phyloP scores from a whole-genome alignment of 805 yeast species.

The Metschnikowia dekortorum region DNA sequence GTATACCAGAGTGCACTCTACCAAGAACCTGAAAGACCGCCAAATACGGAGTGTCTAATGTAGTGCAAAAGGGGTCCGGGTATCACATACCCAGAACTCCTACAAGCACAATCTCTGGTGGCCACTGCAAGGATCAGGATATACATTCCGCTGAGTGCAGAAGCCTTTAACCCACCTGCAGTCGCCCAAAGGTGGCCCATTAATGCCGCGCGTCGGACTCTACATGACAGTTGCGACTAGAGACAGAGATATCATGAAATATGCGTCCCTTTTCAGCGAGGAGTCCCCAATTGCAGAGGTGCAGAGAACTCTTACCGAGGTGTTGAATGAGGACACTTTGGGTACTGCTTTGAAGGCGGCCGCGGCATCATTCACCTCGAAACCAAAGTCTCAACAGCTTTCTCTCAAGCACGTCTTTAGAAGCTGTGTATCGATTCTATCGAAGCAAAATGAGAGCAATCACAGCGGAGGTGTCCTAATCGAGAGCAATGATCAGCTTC shows the following conservation, averaged over 20 bases:
- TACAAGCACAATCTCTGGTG: too few species aligned
- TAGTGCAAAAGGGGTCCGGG: too few species aligned
- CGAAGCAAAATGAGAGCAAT: neutral
- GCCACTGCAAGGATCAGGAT: too few species aligned
- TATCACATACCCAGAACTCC: too few species aligned
- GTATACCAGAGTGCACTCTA: too few species aligned
- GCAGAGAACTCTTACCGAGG: neutral
- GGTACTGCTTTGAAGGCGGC: neutral
- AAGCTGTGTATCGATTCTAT: neutral
- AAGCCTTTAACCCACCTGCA: neutral
- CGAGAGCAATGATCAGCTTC: neutral
- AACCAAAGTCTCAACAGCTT: neutral
- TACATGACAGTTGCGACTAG: neutral
- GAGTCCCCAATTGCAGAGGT: neutral
- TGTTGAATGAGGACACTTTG: neutral
- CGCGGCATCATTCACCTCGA: neutral
- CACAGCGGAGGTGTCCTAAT: neutral
- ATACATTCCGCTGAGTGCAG: too few species aligned
- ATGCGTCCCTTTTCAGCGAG: neutral
- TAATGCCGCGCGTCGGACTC: neutral
- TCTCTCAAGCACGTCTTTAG: neutral
- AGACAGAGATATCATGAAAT: neutral
- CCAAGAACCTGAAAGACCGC: too few species aligned
- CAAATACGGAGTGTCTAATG: too few species aligned
- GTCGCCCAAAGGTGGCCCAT: neutral